Percentiles rank a stretch among this genome's conserved stretches.
phyloP scores from a whole-genome alignment of 768 basidiomycete genomes.

The Amanita rimosa region DNA sequence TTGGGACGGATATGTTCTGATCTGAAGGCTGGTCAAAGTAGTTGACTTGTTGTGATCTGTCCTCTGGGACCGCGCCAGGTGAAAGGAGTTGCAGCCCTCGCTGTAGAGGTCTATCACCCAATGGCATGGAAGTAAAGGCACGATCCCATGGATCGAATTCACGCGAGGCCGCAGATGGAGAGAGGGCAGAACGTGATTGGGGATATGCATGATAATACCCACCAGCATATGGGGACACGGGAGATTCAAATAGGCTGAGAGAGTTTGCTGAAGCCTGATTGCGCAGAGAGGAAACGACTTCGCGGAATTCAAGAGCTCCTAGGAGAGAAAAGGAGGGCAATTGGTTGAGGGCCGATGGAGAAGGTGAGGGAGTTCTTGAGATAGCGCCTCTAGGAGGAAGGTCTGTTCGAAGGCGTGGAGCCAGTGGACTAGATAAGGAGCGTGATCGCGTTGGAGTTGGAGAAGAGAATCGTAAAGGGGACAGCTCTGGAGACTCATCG shows the following conservation, averaged over 20 bases:
- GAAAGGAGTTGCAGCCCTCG: not conserved
- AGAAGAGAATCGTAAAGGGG: constrained; percentile 17
- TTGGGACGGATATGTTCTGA: constrained; percentile 29
- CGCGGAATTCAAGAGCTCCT: constrained; percentile 91
- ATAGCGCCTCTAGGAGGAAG: constrained; percentile 25
- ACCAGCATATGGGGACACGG: constrained; percentile 56
- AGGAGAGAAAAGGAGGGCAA: constrained; percentile 86
- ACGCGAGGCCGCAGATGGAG: not conserved
- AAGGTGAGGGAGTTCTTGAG: constrained; percentile 42
- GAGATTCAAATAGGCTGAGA: constrained; percentile 56
- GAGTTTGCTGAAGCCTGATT: constrained; percentile 51
- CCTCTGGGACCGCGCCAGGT: not conserved
- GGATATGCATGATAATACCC: constrained; percentile 50
- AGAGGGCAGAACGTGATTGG: constrained; percentile 12
- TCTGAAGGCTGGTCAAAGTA: constrained; percentile 3
- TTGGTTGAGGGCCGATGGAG: constrained; percentile 27
- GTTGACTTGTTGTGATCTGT: not conserved
- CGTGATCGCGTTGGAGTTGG: constrained; percentile 27
- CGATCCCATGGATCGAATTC: constrained; percentile 33
- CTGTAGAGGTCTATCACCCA: constrained; percentile 35
- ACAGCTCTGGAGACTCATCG: constrained; percentile 13
- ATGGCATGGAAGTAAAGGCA: constrained; percentile 23
- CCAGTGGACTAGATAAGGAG: constrained; percentile 23
- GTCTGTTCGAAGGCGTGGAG: constrained; percentile 23
- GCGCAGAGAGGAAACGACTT: constrained; percentile 75